Evolutionary conservation across 768 basidiomycete genomes (phyloP).

Genomic region (Lactifluus pinguis): DNA sequence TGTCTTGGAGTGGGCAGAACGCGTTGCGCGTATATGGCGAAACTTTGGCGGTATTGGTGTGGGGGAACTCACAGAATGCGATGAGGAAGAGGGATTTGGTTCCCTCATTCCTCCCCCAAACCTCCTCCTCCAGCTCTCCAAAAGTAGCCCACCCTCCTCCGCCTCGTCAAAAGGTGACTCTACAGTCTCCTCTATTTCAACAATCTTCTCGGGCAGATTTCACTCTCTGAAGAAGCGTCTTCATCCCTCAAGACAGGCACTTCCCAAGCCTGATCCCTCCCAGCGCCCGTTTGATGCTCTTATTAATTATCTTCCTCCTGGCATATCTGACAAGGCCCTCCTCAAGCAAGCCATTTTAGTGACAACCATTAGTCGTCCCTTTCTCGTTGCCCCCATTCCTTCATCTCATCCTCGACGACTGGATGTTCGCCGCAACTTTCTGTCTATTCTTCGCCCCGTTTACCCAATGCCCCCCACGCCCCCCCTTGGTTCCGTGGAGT

Average conservation of each 20-base stretch:
- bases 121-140: constrained; percentile 5
- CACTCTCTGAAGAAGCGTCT: constrained; percentile 3
- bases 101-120: constrained; percentile 22
- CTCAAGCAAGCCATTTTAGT: constrained; percentile 34
- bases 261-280: constrained; percentile 25
- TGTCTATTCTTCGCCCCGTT: constrained; percentile 13
- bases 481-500: constrained; percentile 19
- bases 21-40: constrained; percentile 31
- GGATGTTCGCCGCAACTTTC: neutral
- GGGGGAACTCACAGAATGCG: constrained; percentile 21
- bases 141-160: constrained; percentile 1
- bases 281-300: constrained; percentile 33
- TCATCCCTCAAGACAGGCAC: neutral
- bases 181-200: neutral
- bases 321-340: constrained; percentile 26
- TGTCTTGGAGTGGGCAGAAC: constrained; percentile 34
- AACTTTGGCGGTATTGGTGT: constrained; percentile 25
- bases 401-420: constrained; percentile 1
- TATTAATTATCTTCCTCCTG: constrained; percentile 29
- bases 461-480: constrained; percentile 21
- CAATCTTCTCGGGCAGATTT: neutral
- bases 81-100: constrained; percentile 23
- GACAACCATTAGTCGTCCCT: constrained; percentile 32
- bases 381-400: constrained; percentile 24
- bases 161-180: neutral